Conservation (phyloP, 1,284 basidiomycete genomes). For the Malassezia pachydermatis region DNA sequence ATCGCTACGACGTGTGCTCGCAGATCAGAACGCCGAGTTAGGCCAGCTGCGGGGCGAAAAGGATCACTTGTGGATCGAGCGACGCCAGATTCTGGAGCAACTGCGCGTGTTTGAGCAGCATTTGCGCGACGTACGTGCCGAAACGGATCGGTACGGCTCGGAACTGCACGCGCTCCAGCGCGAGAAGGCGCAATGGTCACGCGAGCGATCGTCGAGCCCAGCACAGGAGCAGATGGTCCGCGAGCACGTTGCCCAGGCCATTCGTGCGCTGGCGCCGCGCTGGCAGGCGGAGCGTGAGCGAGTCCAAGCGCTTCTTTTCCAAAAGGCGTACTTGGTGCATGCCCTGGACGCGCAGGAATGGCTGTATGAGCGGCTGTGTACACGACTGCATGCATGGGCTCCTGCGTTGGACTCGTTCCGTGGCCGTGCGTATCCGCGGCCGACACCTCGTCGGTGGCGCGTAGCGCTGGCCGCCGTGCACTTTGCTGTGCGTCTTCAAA, state of each 20-base stretch:
- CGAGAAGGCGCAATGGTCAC: not conserved
- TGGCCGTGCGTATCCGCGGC: not conserved
- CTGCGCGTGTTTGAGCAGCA: constrained; percentile 16
- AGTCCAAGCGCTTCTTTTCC: constrained; percentile 3
- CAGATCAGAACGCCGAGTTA: constrained; percentile 4
- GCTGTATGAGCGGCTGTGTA: constrained; percentile 7
- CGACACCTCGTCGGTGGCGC: not conserved
- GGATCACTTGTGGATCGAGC: constrained; percentile 16
- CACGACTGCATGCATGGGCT: not conserved
- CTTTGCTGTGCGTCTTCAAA: constrained; percentile 7
- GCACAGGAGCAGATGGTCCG: not conserved
- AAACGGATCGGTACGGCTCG: constrained; percentile 17
- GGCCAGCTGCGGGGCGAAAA: constrained; percentile 16
- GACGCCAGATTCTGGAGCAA: constrained; percentile 14
- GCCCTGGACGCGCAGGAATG: constrained; percentile 11
- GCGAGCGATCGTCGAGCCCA: not conserved
- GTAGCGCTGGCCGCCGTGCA: constrained; percentile 2
- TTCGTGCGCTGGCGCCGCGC: constrained; percentile 1
- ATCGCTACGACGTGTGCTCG: constrained; percentile 7
- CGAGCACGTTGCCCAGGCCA: not conserved
- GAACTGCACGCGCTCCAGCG: constrained; percentile 11
- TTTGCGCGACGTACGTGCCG: constrained; percentile 15
- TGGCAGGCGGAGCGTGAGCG: not conserved
- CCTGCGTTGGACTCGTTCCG: not conserved
- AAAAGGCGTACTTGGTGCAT: constrained; percentile 13